Evolutionary conservation across 768 basidiomycete genomes (phyloP).

Genomic region (Calocera cornea): DNA sequence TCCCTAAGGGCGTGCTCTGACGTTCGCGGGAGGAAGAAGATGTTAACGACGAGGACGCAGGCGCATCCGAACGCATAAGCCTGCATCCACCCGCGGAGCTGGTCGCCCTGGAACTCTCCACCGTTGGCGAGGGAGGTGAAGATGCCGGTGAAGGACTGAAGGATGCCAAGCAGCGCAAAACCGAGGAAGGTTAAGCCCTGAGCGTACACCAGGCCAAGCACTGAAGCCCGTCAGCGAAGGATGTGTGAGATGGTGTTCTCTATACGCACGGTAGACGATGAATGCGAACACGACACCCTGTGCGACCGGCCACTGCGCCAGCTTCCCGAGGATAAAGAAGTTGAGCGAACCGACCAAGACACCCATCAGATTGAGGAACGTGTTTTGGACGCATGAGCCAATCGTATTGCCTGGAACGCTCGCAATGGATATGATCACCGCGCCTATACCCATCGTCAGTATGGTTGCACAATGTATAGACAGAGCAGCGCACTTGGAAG

Average conservation of each 20-base stretch:
- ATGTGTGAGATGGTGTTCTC: neutral
- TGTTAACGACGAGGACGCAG: conserved; percentile 21
- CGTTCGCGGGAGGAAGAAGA: conserved; percentile 20
- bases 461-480: neutral
- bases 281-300: conserved; percentile 23
- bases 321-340: conserved; percentile 23
- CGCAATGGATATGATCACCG: conserved; percentile 20
- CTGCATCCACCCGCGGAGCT: neutral
- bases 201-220: conserved; percentile 21
- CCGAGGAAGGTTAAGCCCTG: conserved; percentile 20
- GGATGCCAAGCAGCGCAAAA: conserved; percentile 20
- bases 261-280: conserved; percentile 16
- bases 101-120: neutral
- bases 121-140: neutral
- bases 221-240: neutral
- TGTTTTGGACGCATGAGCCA: conserved; percentile 14
- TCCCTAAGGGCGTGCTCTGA: conserved; percentile 21
- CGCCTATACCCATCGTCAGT: conserved; percentile 5
- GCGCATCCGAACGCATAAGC: conserved; percentile 8
- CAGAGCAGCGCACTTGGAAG: conserved; percentile 6
- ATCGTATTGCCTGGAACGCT: conserved; percentile 17
- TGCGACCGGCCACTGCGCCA: conserved; percentile 18
- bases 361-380: conserved; percentile 12
- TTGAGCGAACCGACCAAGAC: neutral
- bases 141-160: conserved; percentile 12